Percentiles rank a stretch among this genome's conserved stretches.
Conservation (phyloP, 768 basidiomycete genomes). For the Epithele typhae region DNA sequence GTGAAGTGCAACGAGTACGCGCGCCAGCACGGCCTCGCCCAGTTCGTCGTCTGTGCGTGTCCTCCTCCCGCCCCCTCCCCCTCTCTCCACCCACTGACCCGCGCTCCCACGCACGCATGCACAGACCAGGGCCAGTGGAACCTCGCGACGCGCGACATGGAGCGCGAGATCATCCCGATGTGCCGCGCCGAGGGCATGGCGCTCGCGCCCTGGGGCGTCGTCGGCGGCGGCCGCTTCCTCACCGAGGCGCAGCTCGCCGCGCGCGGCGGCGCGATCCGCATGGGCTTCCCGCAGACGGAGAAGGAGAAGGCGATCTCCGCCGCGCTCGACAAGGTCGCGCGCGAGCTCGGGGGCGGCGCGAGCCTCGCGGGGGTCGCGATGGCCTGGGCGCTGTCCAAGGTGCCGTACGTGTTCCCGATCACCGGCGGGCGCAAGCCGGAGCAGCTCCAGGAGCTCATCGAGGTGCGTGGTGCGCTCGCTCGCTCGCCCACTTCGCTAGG, state of each 20-base stretch:
- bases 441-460: conserved; percentile 45
- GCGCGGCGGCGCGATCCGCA: conserved; percentile 8
- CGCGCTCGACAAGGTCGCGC: conserved; percentile 45
- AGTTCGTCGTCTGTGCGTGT: conserved; percentile 8
- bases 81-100: no score
- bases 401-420: no score
- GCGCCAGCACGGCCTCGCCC: conserved; percentile 29
- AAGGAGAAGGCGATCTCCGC: conserved; percentile 29
- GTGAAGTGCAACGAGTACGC: conserved; percentile 37
- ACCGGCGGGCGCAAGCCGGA: conserved; percentile 17
- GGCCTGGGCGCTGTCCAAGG: conserved; percentile 17
- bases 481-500: background rate
- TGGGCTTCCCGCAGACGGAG: conserved; percentile 28
- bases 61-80: no score
- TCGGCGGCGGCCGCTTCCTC: conserved; percentile 23
- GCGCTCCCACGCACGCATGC: no score
- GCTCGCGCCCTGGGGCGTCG: no score
- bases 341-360: conserved; percentile 35
- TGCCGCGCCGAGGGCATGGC: no score
- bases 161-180: conserved; percentile 39
- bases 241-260: background rate
- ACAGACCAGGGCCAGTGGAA: conserved; percentile 36
- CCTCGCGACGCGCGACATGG: conserved; percentile 33
- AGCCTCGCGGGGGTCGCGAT: background rate
- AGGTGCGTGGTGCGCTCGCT: conserved; percentile 28